A percentile compares a stretch with the other conserved stretches of the same genome.
These are phyloP conservation scores for Diplodia corticola DNA, from an alignment of 2,329 filamentous ascomycete species.

Conservation along the genomic window DNA sequence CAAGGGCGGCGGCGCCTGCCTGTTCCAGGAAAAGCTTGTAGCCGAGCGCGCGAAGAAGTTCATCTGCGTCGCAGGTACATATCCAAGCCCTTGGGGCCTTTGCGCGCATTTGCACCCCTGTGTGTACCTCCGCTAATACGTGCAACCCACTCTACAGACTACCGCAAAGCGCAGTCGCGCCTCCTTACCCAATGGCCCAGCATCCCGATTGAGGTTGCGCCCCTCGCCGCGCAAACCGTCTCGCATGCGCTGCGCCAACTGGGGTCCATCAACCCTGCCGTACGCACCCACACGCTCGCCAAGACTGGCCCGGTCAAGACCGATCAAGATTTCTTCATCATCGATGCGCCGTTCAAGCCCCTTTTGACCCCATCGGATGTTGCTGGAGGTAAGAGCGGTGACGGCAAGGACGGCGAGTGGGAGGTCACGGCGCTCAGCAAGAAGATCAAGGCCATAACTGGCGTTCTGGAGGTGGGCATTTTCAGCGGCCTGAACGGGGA, in stretches of 20 bases:
- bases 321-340: conserved; percentile 84
- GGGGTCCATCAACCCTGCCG: conserved; percentile 68
- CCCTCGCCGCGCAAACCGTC: conserved; percentile 76
- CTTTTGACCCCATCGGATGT: conserved; percentile 66
- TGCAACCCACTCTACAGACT: conserved; percentile 58
- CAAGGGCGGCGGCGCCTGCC: conserved; percentile 94
- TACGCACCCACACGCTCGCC: conserved; percentile 70
- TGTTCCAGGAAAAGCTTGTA: conserved; percentile 97
- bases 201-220: conserved; percentile 92
- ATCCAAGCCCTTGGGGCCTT: not conserved
- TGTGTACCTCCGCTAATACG: not conserved
- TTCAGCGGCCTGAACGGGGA: conserved; percentile 81
- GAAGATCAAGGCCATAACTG: conserved; percentile 76
- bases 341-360: conserved; percentile 83
- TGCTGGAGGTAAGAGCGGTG: conserved; percentile 43
- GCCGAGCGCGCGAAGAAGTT: conserved; percentile 82
- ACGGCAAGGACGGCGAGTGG: conserved; percentile 69
- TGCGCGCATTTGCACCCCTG: not conserved
- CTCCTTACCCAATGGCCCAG: conserved; percentile 75
- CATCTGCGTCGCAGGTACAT: conserved; percentile 76
- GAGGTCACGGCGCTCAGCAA: conserved; percentile 74
- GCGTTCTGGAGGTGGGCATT: conserved; percentile 88
- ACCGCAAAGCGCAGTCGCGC: conserved; percentile 79
- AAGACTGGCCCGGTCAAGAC: conserved; percentile 85
- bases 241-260: conserved; percentile 70